Evolutionary conservation across 257 asterid genomes (phyloP).

Genomic region (Penstemon davidsonii): DNA sequence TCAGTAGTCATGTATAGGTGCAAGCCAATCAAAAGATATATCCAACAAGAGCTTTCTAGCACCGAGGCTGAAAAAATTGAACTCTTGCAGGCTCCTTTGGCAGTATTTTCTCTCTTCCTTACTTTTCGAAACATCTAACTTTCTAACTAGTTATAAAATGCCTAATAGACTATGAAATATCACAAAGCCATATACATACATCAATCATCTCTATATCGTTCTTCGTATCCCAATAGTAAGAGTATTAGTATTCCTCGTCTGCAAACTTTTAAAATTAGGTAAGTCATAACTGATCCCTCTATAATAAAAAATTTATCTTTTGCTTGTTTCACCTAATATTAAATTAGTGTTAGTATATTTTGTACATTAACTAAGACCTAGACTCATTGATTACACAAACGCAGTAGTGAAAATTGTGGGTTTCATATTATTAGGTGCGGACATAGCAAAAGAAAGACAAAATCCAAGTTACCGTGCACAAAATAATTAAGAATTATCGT

Average conservation of each 20-base stretch:
- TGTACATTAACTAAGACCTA: not conserved
- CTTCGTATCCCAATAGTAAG: not conserved
- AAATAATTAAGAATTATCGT: not conserved
- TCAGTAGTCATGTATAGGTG: constrained; percentile 4
- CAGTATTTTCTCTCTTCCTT: constrained; percentile 5
- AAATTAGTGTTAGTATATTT: not conserved
- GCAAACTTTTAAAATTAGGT: constrained; percentile 1
- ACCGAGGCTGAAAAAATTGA: not conserved
- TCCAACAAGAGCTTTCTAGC: constrained; percentile 4
- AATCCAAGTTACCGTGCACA: not conserved
- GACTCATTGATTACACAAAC: not conserved
- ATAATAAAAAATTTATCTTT: not conserved
- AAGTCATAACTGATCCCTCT: not conserved
- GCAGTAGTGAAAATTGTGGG: not conserved
- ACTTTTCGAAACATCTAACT: not conserved
- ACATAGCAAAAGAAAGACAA: not conserved
- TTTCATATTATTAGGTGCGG: not conserved
- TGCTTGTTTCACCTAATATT: not conserved
- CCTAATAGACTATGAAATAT: not conserved
- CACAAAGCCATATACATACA: not conserved
- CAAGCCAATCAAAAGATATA: not conserved
- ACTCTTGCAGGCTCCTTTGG: constrained; percentile 10
- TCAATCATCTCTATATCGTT: constrained; percentile 6
- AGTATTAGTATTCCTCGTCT: constrained; percentile 15
- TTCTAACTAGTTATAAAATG: constrained; percentile 4